Conservation (phyloP, 148 eudicot genomes). For the Polygonum aviculare region DNA sequence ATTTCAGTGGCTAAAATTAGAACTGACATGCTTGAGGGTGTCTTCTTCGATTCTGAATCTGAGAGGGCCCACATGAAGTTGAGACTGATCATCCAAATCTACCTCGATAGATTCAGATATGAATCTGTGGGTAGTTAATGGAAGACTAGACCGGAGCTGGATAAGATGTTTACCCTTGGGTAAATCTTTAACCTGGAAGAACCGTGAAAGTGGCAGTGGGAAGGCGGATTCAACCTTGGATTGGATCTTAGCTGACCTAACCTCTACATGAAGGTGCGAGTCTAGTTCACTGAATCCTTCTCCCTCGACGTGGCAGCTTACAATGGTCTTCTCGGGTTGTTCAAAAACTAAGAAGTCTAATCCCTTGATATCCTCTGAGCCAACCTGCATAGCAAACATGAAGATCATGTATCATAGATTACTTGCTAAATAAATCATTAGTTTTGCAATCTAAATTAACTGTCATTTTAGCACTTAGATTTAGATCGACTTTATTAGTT, state of each 20-base stretch:
- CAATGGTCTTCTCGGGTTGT: constrained; percentile 69
- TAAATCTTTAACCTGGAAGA: constrained; percentile 88
- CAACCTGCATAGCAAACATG: constrained; percentile 40
- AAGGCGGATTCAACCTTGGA: constrained; percentile 61
- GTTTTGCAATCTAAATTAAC: no score
- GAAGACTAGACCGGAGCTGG: constrained; percentile 62
- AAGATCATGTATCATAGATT: neutral
- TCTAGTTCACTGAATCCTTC: constrained; percentile 44
- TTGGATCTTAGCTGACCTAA: constrained; percentile 69
- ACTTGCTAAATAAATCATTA: no score
- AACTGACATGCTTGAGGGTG: constrained; percentile 68
- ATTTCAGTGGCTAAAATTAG: neutral
- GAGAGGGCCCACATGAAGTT: constrained; percentile 72
- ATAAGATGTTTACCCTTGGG: constrained; percentile 75
- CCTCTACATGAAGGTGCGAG: constrained; percentile 76
- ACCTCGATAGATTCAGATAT: constrained; percentile 79
- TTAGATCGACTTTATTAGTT: no score
- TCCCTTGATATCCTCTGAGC: constrained; percentile 58
- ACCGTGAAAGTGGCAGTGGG: constrained; percentile 81
- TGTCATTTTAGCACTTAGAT: no score
- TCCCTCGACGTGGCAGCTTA: constrained; percentile 84
- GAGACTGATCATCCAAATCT: constrained; percentile 59
- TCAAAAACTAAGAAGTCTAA: constrained; percentile 81
- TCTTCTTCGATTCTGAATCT: constrained; percentile 57
- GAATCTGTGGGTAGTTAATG: constrained; percentile 56